Base-by-base conservation (phyloP, 2,329 filamentous ascomycete species). In the Talaromyces sp. region DNA sequence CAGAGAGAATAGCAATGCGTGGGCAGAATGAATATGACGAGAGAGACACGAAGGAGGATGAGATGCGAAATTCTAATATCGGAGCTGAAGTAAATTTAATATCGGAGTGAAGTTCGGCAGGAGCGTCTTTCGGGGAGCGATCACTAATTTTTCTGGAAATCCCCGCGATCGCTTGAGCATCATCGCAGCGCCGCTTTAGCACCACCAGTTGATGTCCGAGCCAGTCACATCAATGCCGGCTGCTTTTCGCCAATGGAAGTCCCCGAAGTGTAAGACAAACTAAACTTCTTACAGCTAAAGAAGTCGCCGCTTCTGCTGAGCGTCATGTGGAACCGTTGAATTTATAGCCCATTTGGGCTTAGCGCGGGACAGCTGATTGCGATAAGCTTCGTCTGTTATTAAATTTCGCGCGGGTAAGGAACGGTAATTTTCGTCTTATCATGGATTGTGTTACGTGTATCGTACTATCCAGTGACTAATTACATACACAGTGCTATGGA, bases 121-220 rank as follows among this genome's bases (percentile, higher is more conserved):
- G 51, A 50, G 32, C 6, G 19, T 52, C 26, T 26, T 52, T 61
- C 59, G 59, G 59, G 54, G 55, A 61, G 59, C 59, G 59, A 61
- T 50, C 46, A 55, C n/a, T 24, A 1, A 21, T 17, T 32, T 50
- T 35, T 51, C 35, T 35, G 41, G 41, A 21, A 11, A 60, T 60
- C 55, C 59, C 59, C 59, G 59, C 59, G 46, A 52, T 46, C 19
- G 43, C 19, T 46, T 14, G n/a, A 46, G 43, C 43, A 46, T 46
- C 43, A 46, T 46, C n/a, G n/a, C n/a, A 21, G 4, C 41, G 59
- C 59, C 27, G 59, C 59, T 58, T 61, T 61, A 55, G 29, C 29
- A 4, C 35, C 1, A 24, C 13, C 27, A 29, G 51, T 14, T 50
- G 35, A 27, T 41, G 17, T 49, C 56, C 55, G 59, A 52, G 26